phyloP scores from a whole-genome alignment of 768 basidiomycete species.

The Collybiopsis confluens region DNA sequence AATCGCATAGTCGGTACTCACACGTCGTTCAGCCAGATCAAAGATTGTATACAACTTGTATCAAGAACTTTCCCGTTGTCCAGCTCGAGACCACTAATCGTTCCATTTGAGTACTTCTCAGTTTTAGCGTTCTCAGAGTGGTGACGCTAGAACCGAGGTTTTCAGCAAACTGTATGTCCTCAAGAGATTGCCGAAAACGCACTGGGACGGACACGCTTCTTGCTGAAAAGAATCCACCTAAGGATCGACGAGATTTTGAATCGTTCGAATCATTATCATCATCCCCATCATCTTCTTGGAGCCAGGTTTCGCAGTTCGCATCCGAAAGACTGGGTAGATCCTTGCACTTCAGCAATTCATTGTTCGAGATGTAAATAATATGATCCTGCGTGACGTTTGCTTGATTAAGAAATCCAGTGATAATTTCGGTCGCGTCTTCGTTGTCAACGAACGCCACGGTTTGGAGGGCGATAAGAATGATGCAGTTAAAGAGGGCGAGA shows the following conservation, averaged over 20 bases:
- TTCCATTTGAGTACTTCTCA: slow-evolving; percentile 4
- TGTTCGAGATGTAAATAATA: slow-evolving; percentile 13
- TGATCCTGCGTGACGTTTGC: slow-evolving; percentile 22
- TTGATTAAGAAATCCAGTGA: slow-evolving; percentile 27
- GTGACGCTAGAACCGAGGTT: background rate
- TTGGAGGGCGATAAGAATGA: slow-evolving; percentile 38
- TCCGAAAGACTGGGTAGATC: slow-evolving; percentile 29
- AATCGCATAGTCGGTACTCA: slow-evolving; percentile 20
- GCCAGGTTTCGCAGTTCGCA: slow-evolving; percentile 16
- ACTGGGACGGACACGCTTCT: background rate
- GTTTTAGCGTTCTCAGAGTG: slow-evolving; percentile 1
- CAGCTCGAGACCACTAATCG: slow-evolving; percentile 9
- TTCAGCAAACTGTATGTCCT: too few species aligned
- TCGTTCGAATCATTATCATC: background rate
- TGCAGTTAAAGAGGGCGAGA: slow-evolving; percentile 37
- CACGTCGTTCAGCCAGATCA: slow-evolving; percentile 44
- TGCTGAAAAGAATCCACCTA: background rate
- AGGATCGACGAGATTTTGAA: background rate
- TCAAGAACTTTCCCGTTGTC: slow-evolving; percentile 8
- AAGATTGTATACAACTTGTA: slow-evolving; percentile 33
- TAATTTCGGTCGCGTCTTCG: slow-evolving; percentile 24
- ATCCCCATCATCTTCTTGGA: too few species aligned
- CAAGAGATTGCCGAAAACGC: background rate
- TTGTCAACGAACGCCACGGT: slow-evolving; percentile 33
- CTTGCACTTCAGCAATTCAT: slow-evolving; percentile 29